phyloP scores from a whole-genome alignment of 768 basidiomycete species.

The Hypholoma sublateritium region DNA sequence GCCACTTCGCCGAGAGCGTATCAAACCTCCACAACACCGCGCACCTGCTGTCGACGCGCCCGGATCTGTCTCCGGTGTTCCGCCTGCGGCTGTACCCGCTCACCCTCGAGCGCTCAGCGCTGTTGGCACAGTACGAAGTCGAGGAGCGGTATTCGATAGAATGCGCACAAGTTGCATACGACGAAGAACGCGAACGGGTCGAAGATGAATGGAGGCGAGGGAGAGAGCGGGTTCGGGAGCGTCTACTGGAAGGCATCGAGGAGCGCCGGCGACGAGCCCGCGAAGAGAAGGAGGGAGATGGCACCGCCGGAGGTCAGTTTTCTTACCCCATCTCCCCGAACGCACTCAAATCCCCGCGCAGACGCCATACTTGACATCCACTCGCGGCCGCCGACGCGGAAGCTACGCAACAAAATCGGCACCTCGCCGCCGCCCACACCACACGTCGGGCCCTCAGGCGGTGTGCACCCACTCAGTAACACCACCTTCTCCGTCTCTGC shows the following conservation, averaged over 20 bases:
- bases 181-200: slow-evolving; percentile 75
- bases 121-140: slow-evolving; percentile 61
- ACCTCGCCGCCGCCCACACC: slow-evolving; percentile 81
- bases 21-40: slow-evolving; percentile 57
- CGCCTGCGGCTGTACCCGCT: slow-evolving; percentile 71
- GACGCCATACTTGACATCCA: slow-evolving; percentile 76
- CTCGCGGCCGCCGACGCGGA: slow-evolving; percentile 78
- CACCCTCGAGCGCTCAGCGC: slow-evolving; percentile 74
- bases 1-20: slow-evolving; percentile 64
- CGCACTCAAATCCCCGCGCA: slow-evolving; percentile 24
- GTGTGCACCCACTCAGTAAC: slow-evolving; percentile 10
- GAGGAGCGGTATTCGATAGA: slow-evolving; percentile 73
- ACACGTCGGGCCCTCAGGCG: slow-evolving; percentile 27
- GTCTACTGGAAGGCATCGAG: slow-evolving; percentile 82
- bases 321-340: slow-evolving; percentile 3
- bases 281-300: slow-evolving; percentile 89
- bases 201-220: slow-evolving; percentile 84
- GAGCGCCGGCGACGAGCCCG: slow-evolving; percentile 75
- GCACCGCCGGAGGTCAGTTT: slow-evolving; percentile 63
- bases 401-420: slow-evolving; percentile 78
- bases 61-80: slow-evolving; percentile 65
- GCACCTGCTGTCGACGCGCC: slow-evolving; percentile 64
- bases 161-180: slow-evolving; percentile 66
- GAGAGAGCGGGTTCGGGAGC: slow-evolving; percentile 70
- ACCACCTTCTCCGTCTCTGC: slow-evolving; percentile 21